Evolutionary conservation across 306 rosid genomes (phyloP), one percentile per base, ranked within the genome.

Genomic region (Acacia melanoxylon): DNA sequence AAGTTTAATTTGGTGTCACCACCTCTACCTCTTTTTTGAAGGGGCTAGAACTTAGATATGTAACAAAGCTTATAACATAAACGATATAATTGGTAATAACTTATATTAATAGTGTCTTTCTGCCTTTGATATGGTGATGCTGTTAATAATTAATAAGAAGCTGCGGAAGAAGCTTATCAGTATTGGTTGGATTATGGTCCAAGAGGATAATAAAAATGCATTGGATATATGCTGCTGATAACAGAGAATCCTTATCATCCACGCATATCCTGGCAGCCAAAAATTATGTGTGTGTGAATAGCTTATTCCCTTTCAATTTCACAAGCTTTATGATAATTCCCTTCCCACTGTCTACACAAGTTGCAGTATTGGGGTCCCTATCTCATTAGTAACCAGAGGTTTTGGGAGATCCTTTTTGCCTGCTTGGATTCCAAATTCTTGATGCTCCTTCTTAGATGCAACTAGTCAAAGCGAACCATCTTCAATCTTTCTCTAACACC

Each of bases 241-340:
- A 82, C 54, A 56, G 11, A 82, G 92, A 91, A 89, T 89, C 91
- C 90, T 91, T 87, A 89, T 89, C 95, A 81, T 87, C 90, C 91
- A 90, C 88, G 83, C 70, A 37, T 61, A 76, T 74, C 58, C 62
- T 68, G 70, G 35, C 12, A 69, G 25, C 62, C 68, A 83, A 80
- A 83, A 83, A 86, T 82, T 87, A 84, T 82, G 78, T 81, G 42
- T 48, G 49, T 6, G 13, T 74, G 45, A 51, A 68, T 76, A 79
- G 74, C 75, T 54, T 37, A 37, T 77, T 77, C 83, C 82, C 73
- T 70, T 76, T 87, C 86, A 25, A 76, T 75, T 80, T 86, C 89
- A 78, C 70, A 78, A 86, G 82, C 85, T 84, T 73, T 86, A 45
- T 73, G 29, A 45, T 29, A 74, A 63, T 33, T 74, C 68, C 37